phyloP scores from a whole-genome alignment of 352 stramenopile species.

The Phytophthora fragariaefolia region DNA sequence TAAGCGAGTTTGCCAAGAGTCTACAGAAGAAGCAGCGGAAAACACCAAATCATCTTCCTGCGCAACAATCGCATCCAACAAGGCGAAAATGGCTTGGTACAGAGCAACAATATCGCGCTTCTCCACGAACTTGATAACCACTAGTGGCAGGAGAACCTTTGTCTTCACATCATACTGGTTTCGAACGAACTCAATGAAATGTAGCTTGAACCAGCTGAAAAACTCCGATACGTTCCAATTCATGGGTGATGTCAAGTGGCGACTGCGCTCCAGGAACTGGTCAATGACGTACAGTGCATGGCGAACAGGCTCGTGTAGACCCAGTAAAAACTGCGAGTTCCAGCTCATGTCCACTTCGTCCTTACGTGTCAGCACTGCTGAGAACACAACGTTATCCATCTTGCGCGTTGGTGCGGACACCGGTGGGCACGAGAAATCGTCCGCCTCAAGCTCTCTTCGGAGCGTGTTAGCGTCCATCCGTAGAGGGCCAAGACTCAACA shows the following conservation, averaged over 20 bases:
- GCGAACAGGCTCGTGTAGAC: slow-evolving; percentile 79
- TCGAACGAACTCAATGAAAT: slow-evolving; percentile 83
- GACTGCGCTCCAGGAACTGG: slow-evolving; percentile 73
- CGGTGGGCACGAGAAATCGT: slow-evolving; percentile 50
- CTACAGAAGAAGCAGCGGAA: slow-evolving; percentile 50
- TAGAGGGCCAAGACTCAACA: slow-evolving; percentile 34
- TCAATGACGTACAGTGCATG: slow-evolving; percentile 87
- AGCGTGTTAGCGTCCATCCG: slow-evolving; percentile 42
- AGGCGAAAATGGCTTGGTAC: slow-evolving; percentile 70
- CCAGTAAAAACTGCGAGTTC: slow-evolving; percentile 78
- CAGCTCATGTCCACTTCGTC: slow-evolving; percentile 70
- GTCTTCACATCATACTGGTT: slow-evolving; percentile 78
- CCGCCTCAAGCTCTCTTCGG: slow-evolving; percentile 43
- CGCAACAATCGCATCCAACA: slow-evolving; percentile 61
- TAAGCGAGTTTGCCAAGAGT: slow-evolving; percentile 55
- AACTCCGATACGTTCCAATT: slow-evolving; percentile 75
- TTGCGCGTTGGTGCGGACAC: slow-evolving; percentile 51
- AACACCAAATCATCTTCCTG: slow-evolving; percentile 66
- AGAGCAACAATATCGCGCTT: slow-evolving; percentile 68
- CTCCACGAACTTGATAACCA: slow-evolving; percentile 64
- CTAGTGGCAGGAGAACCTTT: slow-evolving; percentile 63
- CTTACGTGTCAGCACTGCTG: slow-evolving; percentile 57
- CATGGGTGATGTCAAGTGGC: slow-evolving; percentile 41
- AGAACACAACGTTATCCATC: slow-evolving; percentile 68
- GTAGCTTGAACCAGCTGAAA: slow-evolving; percentile 81